Conservation (phyloP, 179 eudicot species). For the Sideroxylon spinosum region DNA sequence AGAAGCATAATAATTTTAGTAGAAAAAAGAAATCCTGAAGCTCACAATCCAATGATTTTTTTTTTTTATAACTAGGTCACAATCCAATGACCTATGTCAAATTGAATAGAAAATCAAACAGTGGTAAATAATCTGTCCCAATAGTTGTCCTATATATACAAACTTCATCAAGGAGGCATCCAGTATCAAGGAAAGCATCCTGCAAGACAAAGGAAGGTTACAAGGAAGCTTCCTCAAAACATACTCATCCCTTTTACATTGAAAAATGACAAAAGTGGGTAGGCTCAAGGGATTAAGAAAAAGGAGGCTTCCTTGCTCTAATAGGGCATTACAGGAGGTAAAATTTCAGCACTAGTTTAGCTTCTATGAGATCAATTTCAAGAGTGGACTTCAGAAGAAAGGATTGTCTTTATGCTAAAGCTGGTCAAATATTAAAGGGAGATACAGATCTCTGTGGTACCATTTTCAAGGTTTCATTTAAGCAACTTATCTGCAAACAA, state of each 20-base stretch:
- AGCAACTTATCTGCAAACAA: neutral
- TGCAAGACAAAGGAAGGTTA: neutral
- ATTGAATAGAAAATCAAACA: neutral
- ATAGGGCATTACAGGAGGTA: neutral
- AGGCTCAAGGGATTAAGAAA: neutral
- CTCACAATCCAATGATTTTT: too few species aligned
- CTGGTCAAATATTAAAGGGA: neutral
- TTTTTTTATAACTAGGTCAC: too few species aligned
- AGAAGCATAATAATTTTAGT: neutral
- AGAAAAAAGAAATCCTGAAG: neutral
- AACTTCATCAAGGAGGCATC: neutral
- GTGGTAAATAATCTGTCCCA: neutral
- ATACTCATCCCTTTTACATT: neutral
- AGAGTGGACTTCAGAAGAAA: neutral
- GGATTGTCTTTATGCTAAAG: neutral
- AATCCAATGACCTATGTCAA: neutral
- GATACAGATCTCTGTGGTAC: neutral
- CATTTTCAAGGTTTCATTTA: neutral
- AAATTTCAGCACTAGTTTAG: neutral
- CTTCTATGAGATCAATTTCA: neutral
- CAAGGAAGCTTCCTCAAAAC: slow-evolving; percentile 16
- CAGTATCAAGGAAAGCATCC: slow-evolving; percentile 10
- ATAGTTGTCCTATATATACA: neutral
- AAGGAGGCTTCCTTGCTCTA: slow-evolving; percentile 9
- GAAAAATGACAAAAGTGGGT: slow-evolving; percentile 13